Conservation (phyloP, 345 rosid genomes). For the Corchorus capsularis region DNA sequence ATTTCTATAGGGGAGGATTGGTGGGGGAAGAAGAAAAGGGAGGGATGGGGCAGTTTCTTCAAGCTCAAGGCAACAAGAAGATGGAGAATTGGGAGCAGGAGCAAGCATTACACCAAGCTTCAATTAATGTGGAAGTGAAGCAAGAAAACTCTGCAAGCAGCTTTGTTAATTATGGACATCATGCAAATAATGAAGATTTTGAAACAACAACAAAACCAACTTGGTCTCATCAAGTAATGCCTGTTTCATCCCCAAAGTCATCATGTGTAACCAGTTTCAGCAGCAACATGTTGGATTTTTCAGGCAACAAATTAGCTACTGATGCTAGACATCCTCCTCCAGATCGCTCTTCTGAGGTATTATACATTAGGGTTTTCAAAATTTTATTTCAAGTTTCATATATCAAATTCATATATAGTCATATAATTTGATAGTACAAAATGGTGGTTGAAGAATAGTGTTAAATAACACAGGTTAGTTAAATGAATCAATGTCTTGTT, state of each 20-base stretch:
- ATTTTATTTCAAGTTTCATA: too few species aligned
- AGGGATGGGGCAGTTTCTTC: constrained; percentile 50
- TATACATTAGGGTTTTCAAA: too few species aligned
- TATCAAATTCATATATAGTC: too few species aligned
- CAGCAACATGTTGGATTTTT: constrained; percentile 71
- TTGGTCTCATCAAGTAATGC: constrained; percentile 52
- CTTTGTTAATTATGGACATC: constrained; percentile 44
- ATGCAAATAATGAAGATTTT: constrained; percentile 42
- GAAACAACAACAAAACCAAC: constrained; percentile 33
- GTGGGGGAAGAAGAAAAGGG: constrained; percentile 59
- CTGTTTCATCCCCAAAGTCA: constrained; percentile 66
- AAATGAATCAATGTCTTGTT: not conserved
- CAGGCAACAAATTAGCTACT: constrained; percentile 50
- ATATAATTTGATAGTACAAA: not conserved
- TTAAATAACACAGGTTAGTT: not conserved
- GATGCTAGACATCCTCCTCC: constrained; percentile 61
- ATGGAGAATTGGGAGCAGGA: constrained; percentile 72
- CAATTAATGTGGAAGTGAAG: constrained; percentile 52
- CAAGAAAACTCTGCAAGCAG: constrained; percentile 60
- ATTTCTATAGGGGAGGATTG: constrained; percentile 61
- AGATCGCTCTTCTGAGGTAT: constrained; percentile 80
- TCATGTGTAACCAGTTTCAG: constrained; percentile 69
- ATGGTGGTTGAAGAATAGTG: not conserved
- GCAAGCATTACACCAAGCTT: constrained; percentile 54
- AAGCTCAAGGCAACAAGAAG: constrained; percentile 41